phyloP scores from a whole-genome alignment of 1,284 basidiomycete species.

The Lignosus rhinocerotis region DNA sequence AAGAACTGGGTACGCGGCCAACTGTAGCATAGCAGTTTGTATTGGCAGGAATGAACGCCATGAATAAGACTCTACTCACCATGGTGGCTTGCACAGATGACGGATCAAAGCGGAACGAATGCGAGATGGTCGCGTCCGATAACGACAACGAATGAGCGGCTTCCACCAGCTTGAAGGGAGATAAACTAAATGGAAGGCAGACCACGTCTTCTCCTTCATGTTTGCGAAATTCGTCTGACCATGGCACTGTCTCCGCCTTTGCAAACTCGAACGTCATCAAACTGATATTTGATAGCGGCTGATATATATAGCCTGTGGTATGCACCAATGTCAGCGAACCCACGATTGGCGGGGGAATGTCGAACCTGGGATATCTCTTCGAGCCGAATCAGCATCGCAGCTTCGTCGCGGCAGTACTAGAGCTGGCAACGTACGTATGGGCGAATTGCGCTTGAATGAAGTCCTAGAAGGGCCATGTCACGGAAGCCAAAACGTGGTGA shows the following conservation, averaged over 20 bases:
- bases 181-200: conserved; percentile 23
- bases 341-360: too few relatives aligned
- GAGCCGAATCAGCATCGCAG: neutral
- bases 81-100: conserved; percentile 33
- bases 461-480: conserved; percentile 9
- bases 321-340: neutral
- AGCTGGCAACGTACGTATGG: conserved; percentile 14
- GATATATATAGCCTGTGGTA: conserved; percentile 26
- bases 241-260: conserved; percentile 30
- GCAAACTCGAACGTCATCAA: conserved; percentile 23
- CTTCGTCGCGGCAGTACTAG: neutral
- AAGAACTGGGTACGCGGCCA: conserved; percentile 44
- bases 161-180: conserved; percentile 21
- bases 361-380: conserved; percentile 31
- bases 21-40: conserved; percentile 24
- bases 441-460: conserved; percentile 6
- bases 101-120: conserved; percentile 34
- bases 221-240: conserved; percentile 32
- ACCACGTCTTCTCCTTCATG: conserved; percentile 39
- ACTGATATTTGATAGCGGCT: conserved; percentile 34
- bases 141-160: conserved; percentile 14
- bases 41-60: conserved; percentile 4
- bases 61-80: conserved; percentile 27
- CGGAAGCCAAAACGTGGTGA: neutral
- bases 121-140: conserved; percentile 13